Conservation (phyloP, 2,329 filamentous ascomycete species). For the Nothomitra cinnamomea region DNA sequence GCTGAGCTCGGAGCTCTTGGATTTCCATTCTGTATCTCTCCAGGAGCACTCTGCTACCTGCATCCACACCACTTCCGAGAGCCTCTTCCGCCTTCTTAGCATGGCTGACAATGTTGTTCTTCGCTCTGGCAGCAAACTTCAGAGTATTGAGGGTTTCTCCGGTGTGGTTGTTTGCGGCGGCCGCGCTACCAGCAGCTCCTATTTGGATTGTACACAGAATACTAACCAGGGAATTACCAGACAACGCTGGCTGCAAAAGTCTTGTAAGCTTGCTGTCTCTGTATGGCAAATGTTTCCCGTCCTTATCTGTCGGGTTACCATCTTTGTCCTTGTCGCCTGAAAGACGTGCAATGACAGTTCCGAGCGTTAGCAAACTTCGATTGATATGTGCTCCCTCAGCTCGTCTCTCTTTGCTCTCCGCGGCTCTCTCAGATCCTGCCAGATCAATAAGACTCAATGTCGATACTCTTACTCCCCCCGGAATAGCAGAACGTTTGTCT, state of each 20-base stretch:
- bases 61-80: conserved; percentile 58
- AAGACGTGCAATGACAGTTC: conserved; percentile 86
- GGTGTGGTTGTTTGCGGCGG: conserved; percentile 56
- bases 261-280: conserved; percentile 94
- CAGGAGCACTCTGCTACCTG: conserved; percentile 68
- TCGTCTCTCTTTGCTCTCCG: conserved; percentile 83
- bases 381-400: conserved; percentile 97
- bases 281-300: conserved; percentile 86
- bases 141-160: conserved; percentile 87
- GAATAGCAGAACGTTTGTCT: conserved; percentile 50
- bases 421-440: conserved; percentile 88
- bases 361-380: conserved; percentile 86
- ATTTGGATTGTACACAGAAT: conserved; percentile 95
- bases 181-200: conserved; percentile 55
- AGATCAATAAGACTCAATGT: conserved; percentile 92
- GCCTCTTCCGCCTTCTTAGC: conserved; percentile 91
- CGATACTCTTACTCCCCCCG: conserved; percentile 86
- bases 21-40: conserved; percentile 94
- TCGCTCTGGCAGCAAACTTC: conserved; percentile 90
- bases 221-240: conserved; percentile 85
- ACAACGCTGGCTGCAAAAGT: conserved; percentile 78
- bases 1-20: conserved; percentile 56
- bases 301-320: conserved; percentile 56
- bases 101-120: conserved; percentile 95
- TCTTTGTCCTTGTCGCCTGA: conserved; percentile 78